Evolutionary conservation across 345 rosid species (phyloP).

Genomic region (Erysimum cheiranthoides): DNA sequence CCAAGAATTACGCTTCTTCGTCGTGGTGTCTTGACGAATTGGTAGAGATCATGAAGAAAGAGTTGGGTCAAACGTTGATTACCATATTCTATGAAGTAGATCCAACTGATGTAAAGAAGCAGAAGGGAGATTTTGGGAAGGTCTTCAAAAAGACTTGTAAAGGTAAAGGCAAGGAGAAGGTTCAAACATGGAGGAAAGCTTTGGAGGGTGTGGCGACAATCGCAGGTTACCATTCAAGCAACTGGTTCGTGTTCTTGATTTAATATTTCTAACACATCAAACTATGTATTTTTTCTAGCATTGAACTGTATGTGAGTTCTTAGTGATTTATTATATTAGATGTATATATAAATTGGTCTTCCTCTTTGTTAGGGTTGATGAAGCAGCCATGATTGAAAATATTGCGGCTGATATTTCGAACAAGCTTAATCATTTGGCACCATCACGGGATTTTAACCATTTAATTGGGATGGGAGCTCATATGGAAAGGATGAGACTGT

Average conservation of each 20-base stretch:
- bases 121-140: not conserved
- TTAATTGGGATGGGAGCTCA: not conserved
- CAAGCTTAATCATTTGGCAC: not conserved
- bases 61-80: not conserved
- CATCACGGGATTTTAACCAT: not conserved
- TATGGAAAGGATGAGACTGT: not conserved
- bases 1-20: constrained; percentile 5
- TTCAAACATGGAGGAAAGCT: not conserved
- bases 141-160: not conserved
- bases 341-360: not conserved
- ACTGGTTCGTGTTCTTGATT: not conserved
- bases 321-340: too few species aligned
- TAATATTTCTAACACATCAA: not conserved
- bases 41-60: not conserved
- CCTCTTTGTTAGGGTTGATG: not conserved
- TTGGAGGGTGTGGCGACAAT: not conserved
- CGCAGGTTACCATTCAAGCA: not conserved
- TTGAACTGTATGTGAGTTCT: not conserved
- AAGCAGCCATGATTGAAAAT: not conserved
- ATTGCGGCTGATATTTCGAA: not conserved
- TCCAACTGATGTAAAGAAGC: not conserved
- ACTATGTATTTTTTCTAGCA: not conserved
- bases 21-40: constrained; percentile 13
- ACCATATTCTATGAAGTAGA: not conserved
- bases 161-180: not conserved